Evolutionary conservation across 805 yeast species (phyloP).

Genomic region (Kuraishia borneana): DNA sequence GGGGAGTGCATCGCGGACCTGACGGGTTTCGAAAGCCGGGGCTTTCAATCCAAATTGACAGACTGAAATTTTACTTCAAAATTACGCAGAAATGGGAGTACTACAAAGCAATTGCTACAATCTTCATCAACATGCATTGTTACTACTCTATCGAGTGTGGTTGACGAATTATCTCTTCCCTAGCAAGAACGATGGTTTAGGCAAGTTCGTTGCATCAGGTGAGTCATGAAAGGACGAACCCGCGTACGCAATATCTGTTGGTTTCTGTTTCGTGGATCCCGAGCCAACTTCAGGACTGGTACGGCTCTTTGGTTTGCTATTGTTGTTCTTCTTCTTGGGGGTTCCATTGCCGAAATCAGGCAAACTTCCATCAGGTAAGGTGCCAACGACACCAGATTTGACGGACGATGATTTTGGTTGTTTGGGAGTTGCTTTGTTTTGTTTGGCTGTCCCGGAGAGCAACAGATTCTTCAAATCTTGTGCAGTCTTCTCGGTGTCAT

Average conservation of each 20-base stretch:
- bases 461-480: constrained; percentile 1
- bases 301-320: constrained; percentile 1
- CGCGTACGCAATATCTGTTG: constrained; percentile 4
- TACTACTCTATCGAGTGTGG: too few relatives aligned
- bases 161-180: too few relatives aligned
- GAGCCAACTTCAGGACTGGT: neutral
- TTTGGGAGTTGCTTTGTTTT: neutral
- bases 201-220: constrained; percentile 7
- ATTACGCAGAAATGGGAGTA: too few relatives aligned
- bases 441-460: neutral
- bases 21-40: too few relatives aligned
- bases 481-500: neutral
- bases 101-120: too few relatives aligned
- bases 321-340: constrained; percentile 1
- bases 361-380: constrained; percentile 1
- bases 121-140: too few relatives aligned
- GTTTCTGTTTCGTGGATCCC: neutral
- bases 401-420: too few relatives aligned
- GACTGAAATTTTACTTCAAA: too few relatives aligned
- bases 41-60: too few relatives aligned
- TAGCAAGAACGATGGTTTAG: constrained; percentile 8
- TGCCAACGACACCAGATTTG: too few relatives aligned
- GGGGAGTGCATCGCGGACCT: neutral
- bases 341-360: constrained; percentile 2
- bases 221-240: constrained; percentile 7